Evolutionary conservation across 495 filamentous ascomycete species (phyloP), one percentile per base, ranked within the genome.

Genomic region (Letharia columbiana): DNA sequence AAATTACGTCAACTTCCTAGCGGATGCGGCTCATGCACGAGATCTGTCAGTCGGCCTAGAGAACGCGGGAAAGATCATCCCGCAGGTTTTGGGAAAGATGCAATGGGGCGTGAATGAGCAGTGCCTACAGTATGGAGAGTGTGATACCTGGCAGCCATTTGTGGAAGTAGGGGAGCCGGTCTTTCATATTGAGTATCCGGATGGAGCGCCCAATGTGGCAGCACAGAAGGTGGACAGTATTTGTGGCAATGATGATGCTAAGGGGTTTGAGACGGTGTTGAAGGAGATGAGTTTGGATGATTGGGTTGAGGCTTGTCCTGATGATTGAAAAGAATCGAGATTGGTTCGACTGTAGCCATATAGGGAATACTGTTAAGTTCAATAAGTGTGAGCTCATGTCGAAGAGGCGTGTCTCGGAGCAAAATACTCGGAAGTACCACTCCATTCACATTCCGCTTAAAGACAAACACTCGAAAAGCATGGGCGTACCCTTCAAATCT

Each of bases 61-160:
- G 76, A 90, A 90, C 66, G 82, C 81, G 1, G 82, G 77, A 2
- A 78, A 75, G 18, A 85, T 91, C 63, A 82, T 90, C 52, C 70
- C 76, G 31, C 66, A 75, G 0, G 84, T 89, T 1, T 71, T 90
- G 7, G 69, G 73, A 11, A 75, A 82, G 2, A 82, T 87, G 70
- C 80, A 90, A 67, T 91, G 87, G 78, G 79, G 77, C 18, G 86
- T 91, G 59, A 89, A 90, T 73, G 88, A 91, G 77, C 84, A 90
- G 73, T 91, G 88, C 71, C 83, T 82, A 4, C 71, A 84, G 71
- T 82, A 83, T 58, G 66, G 77, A 10, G 84, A 87, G 69, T 90
- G 87, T 67, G 76, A 76, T 39, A 77, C 72, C 3, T 89, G 84
- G 68, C 71, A 74, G 3, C 73, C 82, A 33, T 90, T 90, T 69